Evolutionary conservation across 2,329 filamentous ascomycete species (phyloP), one percentile per base, ranked within the genome.

Genomic region (Epichloe baconii): DNA sequence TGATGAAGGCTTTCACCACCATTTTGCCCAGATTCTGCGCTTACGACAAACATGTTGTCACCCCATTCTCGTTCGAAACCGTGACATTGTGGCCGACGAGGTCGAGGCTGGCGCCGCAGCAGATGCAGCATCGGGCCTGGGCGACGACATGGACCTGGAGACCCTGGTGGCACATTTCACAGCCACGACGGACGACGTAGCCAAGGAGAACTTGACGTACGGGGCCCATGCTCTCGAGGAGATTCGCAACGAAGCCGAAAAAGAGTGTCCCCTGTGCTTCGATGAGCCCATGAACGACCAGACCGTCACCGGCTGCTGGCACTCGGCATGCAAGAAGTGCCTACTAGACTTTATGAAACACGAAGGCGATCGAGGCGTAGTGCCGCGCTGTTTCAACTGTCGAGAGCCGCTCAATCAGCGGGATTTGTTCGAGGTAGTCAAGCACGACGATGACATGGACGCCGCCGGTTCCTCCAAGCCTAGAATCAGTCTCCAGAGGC

Each of bases 201-300:
- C 82, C 50, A 79, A 80, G 15, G 88, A 86, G 57, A 68, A 64
- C n/a, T 60, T 64, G 47, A 56, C 56, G 0, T 98, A 93, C 62
- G 90, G 90, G 0, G 83, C 90, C 0, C 84, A 96, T 64, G 89
- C 91, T 0, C 74, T 98, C 14, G 81, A 85, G 55, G 88, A 97
- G 65, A 98, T 98, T 46, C 86, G 94, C 57, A 86, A 87, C 50
- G 91, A 97, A 61, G 83, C 86, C 0, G 80, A 85, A 53, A 85
- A 85, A 54, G 93, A 98, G 69, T 98, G 93, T 61, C 91, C 93
- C 0, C 86, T 98, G 49, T 98, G 93, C 68, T 82, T 87, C 4
- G 91, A 97, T 65, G 93, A 97, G 65, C 89, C 90, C 3, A 97
- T 97, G 89, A 79, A 88, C 41, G 86, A 96, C 50, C 91, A 95